Percentiles rank a stretch among this genome's conserved stretches.
Evolutionary conservation across 2,329 filamentous ascomycete species (phyloP).

Genomic region (Aciculosporium take): DNA sequence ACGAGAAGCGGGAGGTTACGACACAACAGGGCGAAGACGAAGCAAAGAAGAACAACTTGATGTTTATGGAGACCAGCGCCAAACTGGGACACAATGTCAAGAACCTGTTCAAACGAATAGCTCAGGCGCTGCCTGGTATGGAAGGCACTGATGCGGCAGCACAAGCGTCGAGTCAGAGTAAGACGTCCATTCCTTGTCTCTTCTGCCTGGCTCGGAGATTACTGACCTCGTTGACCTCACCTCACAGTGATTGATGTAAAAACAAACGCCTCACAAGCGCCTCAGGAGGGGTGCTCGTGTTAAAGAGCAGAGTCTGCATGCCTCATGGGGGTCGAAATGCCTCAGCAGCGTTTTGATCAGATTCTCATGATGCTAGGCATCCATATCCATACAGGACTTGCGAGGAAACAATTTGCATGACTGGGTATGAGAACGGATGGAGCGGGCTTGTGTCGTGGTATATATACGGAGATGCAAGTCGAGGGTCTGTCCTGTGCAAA

Average conservation of each 20-base stretch:
- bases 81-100: constrained; percentile 98
- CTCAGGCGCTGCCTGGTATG: constrained; percentile 94
- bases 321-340: background rate
- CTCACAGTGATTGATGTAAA: constrained; percentile 87
- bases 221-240: constrained; percentile 12
- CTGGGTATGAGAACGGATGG: background rate
- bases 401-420: background rate
- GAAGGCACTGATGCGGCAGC: constrained; percentile 73
- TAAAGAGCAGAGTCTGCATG: constrained; percentile 10
- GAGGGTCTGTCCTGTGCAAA: background rate
- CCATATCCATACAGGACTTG: background rate
- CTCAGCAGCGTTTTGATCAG: background rate
- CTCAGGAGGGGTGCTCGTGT: constrained; percentile 55
- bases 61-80: constrained; percentile 98
- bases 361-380: background rate
- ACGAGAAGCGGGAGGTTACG: constrained; percentile 95
- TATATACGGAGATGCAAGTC: background rate
- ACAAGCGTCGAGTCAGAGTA: constrained; percentile 63
- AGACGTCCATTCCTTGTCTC: constrained; percentile 20
- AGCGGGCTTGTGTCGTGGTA: background rate
- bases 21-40: constrained; percentile 94
- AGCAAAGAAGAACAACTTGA: constrained; percentile 91
- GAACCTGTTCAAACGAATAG: constrained; percentile 92
- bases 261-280: constrained; percentile 55
- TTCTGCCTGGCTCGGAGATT: background rate